Base-by-base conservation (phyloP, 2,329 filamentous ascomycete species). In the Paecilomyces sp. region DNA sequence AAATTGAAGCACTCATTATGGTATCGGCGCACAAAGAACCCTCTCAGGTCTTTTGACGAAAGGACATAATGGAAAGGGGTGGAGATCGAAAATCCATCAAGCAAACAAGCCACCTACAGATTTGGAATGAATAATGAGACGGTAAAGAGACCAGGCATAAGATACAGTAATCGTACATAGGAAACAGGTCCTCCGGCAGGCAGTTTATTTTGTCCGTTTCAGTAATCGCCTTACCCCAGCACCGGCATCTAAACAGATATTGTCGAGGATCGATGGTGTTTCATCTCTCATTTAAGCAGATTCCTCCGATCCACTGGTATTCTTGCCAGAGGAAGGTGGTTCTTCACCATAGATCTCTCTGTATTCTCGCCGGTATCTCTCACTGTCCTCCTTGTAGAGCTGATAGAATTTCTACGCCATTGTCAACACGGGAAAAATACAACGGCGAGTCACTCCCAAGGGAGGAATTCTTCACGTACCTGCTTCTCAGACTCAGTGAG, bases 311-410 rank as follows among this genome's bases (percentile, higher is more conserved):
- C 4, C 51, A 53, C n/a, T 18, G 41, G 13, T 50, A 33, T 55
- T 53, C 24, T 57, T 54, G 55, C 36, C 12, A 30, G 28, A n/a
- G 18, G 51, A 34, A 3, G 55, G 33, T 8, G 69, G 57, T 7
- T 69, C 67, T 52, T 67, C 62, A 28, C 74, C 75, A 61, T 77
- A 78, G 2, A 70, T 70, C 31, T 73, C 68, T 36, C 62, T 65
- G 62, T 73, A 66, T 64, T 77, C 74, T 36, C 66, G 68, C 6
- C 58, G 33, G 59, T 76, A 78, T 36, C 74, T 73, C 50, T 65
- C 62, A 13, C 56, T 58, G 56, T 77, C 74, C 8, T 63, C 64
- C 7, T 62, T 55, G 13, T 63, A 63, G 30, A 65, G 56, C 57
- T 69, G 62, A 9, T 63, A 24, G 62, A 75, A 77, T 65, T 60